Evolutionary conservation across 106 monocot species (phyloP), one percentile per base, ranked within the genome.

Genomic region (Acorus calamus): DNA sequence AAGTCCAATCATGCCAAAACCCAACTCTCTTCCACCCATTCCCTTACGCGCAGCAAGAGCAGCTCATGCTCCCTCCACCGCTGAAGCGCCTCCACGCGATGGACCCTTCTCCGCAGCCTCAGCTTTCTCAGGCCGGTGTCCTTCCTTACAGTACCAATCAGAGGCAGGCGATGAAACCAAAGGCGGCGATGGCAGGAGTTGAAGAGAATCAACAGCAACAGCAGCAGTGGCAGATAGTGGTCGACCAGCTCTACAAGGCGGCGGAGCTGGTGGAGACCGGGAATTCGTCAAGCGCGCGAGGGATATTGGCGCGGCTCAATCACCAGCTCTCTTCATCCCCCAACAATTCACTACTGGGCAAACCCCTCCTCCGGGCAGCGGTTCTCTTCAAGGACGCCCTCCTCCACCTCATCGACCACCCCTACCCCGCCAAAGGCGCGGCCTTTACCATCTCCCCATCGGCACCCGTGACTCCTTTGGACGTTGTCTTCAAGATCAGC

Each of bases 271-370:
- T 88, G 58, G 91, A 91, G 67, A 66, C 83, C 54, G 83, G 96
- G 14, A 83, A 91, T 65, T 65, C 57, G 71, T 62, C 68, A 52
- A 74, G 84, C 74, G 88, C 96, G 74, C 80, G 72, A 59, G 88
- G 65, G 96, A 98, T 98, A 98, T 98, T 96, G 96, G 91, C 96
- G 91, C 96, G 96, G 96, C 96, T 98, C 96, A 98, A 98, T 98
- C 96, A 92, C 44, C 81, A 77, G 64, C 84, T 28, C 28, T 28
- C 28, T 28, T 28, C 28, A 28, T 28, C 28, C 28, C 28, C 28
- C 28, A 28, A 28, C 28, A 28, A 28, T 28, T 78, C 83, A 46
- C 76, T 78, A 11, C 6, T 62, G n/a, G 96, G 96, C 71, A 86
- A 91, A 68, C 96, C 96, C 50, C 66, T 83, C 45, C 8, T 83